Evolutionary conservation across 2,329 filamentous ascomycete species (phyloP).

Genomic region (Xylaria sp.): DNA sequence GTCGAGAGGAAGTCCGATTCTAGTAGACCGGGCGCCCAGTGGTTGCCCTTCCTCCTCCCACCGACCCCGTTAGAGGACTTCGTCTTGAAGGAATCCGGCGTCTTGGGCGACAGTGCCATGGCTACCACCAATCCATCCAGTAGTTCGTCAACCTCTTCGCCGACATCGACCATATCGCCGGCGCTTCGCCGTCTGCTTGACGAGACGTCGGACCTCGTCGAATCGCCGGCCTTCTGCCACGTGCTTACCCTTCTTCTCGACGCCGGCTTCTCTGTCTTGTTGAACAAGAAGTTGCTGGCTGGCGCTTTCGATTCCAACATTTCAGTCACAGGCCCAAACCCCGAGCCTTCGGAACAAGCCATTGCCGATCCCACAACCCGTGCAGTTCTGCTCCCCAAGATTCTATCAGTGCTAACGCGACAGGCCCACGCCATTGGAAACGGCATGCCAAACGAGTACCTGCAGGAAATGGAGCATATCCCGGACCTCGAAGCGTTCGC

Average conservation of each 20-base stretch:
- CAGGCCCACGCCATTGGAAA: slow-evolving; percentile 91
- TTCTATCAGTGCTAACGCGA: slow-evolving; percentile 87
- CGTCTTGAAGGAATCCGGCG: slow-evolving; percentile 87
- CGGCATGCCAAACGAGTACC: slow-evolving; percentile 76
- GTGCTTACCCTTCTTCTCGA: slow-evolving; percentile 89
- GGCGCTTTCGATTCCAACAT: slow-evolving; percentile 71
- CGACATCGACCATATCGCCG: slow-evolving; percentile 52
- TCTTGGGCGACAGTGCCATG: slow-evolving; percentile 65
- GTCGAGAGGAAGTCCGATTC: slow-evolving; percentile 73
- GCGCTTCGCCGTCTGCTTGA: slow-evolving; percentile 87
- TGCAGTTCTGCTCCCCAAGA: slow-evolving; percentile 77
- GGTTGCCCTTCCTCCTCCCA: slow-evolving; percentile 87
- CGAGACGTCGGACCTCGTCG: slow-evolving; percentile 94
- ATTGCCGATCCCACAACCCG: slow-evolving; percentile 19
- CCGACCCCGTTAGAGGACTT: slow-evolving; percentile 80
- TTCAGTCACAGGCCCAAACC: slow-evolving; percentile 49
- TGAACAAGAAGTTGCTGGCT: slow-evolving; percentile 82
- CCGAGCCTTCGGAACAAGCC: slow-evolving; percentile 34
- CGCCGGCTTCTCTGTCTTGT: slow-evolving; percentile 82
- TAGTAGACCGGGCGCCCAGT: slow-evolving; percentile 65
- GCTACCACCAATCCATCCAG: slow-evolving; percentile 46
- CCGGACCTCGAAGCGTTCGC: slow-evolving; percentile 83
- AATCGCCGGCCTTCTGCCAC: slow-evolving; percentile 89
- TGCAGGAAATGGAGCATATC: slow-evolving; percentile 79
- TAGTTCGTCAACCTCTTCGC: slow-evolving; percentile 34